phyloP scores from a whole-genome alignment of 2,329 filamentous ascomycete species.

The Xylaria hypoxylon region DNA sequence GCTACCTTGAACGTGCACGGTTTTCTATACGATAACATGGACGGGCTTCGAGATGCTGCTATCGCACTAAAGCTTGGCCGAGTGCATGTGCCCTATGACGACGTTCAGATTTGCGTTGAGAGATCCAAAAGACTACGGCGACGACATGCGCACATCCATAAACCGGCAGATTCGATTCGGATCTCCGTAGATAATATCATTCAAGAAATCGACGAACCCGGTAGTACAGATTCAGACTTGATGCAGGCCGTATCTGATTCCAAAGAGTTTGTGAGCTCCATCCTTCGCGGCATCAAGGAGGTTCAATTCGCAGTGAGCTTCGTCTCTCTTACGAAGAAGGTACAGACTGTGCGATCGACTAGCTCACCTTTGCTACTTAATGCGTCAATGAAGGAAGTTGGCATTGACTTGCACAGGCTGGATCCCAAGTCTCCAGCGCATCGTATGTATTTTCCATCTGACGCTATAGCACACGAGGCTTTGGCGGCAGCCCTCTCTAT shows the following conservation, averaged over 20 bases:
- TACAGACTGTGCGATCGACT: constrained; percentile 74
- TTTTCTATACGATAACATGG: constrained; percentile 83
- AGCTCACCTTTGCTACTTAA: constrained; percentile 83
- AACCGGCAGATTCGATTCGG: constrained; percentile 62
- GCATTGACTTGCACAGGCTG: constrained; percentile 89
- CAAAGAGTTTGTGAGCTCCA: constrained; percentile 89
- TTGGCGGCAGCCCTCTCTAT: constrained; percentile 92
- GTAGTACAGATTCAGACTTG: constrained; percentile 74
- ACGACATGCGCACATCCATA: constrained; percentile 50
- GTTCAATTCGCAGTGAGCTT: constrained; percentile 96
- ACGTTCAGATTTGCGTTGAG: constrained; percentile 73
- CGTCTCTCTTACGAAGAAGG: constrained; percentile 84
- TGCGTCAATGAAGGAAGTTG: constrained; percentile 94
- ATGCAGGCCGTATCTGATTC: constrained; percentile 90
- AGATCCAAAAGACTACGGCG: constrained; percentile 64
- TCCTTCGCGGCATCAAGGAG: constrained; percentile 92
- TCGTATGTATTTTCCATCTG: constrained; percentile 96
- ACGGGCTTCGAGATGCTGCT: constrained; percentile 89
- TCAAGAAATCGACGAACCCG: constrained; percentile 77
- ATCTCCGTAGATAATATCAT: constrained; percentile 78
- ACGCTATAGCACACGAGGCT: constrained; percentile 94
- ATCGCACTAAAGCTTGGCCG: constrained; percentile 91
- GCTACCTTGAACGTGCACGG: constrained; percentile 92
- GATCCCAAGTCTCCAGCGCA: constrained; percentile 94
- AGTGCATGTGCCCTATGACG: constrained; percentile 90